Base-by-base conservation (phyloP, 1,284 basidiomycete genomes). In the Leccinum pachyderme region DNA sequence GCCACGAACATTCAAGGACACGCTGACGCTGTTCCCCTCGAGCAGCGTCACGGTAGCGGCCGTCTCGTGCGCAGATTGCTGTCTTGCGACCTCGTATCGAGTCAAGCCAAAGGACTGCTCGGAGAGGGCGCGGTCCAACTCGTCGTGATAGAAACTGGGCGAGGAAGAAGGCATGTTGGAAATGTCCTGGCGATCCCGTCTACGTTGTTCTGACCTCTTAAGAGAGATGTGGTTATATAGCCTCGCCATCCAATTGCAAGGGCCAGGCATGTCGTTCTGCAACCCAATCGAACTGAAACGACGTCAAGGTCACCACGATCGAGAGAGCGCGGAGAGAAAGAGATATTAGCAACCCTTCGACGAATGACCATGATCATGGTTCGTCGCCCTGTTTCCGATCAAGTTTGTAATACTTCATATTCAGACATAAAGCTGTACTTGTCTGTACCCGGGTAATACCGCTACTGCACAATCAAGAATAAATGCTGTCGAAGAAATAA, bases 31-130 rank as follows among this genome's bases (percentile, higher is more conserved):
- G 5, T 71, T 69, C 15, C 79, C 83, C 63, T 89, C 86, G 8
- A 87, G 70, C 4, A 85, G 68, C 1, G 74, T 77, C 32, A 87
- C 75, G 25, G 68, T 69, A 8, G 84, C 84, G 13, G 70, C 72
- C 9, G 86, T 82, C 59, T 82, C 77, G 52, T 77, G 68, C 4
- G 72, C 59, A 2, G 76, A 73, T 1, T 73, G 67, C 51, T 66
- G 61, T 15, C 56, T 55, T 2, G 64, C 56, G 47, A 84, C 63
- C 11, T 74, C 69, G 60, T 77, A 86, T 54, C 71, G 69, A 35
- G 72, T 63, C 54, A 89, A 76, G n/a, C 80, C 81, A 61, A 81
- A 84, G 6, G 75, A 71, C 59, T 87, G 82, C 62, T 88, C 86
- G 22, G 69, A 67, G 47, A 89, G 75, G 25, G 81, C 79, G 41